Evolutionary conservation across 1,139 yeast genomes (phyloP).

Genomic region (Zhuliangozyma blackwelliae): DNA sequence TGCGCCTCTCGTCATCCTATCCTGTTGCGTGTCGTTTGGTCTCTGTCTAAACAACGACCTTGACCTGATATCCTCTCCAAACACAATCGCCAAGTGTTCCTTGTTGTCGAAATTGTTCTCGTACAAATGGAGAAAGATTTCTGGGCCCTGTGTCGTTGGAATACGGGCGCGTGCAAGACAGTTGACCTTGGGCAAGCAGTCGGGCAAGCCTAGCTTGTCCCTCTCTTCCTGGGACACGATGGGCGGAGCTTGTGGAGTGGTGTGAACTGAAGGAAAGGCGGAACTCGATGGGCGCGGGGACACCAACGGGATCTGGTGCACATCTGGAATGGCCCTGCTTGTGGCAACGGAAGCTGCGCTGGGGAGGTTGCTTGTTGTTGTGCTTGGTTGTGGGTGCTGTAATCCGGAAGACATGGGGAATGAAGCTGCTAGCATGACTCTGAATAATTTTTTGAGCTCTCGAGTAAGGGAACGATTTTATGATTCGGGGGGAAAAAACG

Average conservation of each 20-base stretch:
- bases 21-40: constrained; percentile 77
- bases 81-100: constrained; percentile 95
- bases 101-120: constrained; percentile 81
- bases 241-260: constrained; percentile 11
- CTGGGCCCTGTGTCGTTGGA: constrained; percentile 92
- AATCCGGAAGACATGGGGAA: constrained; percentile 1
- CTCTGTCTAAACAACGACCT: constrained; percentile 61
- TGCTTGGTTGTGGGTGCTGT: constrained; percentile 4
- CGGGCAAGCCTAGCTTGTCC: constrained; percentile 22
- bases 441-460: neutral
- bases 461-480: neutral
- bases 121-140: constrained; percentile 86
- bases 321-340: constrained; percentile 2
- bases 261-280: constrained; percentile 3
- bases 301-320: constrained; percentile 12
- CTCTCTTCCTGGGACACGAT: constrained; percentile 11
- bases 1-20: constrained; percentile 96
- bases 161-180: constrained; percentile 92
- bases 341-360: too few relatives aligned
- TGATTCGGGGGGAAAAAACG: too few relatives aligned
- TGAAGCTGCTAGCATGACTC: neutral
- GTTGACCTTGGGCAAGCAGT: constrained; percentile 58
- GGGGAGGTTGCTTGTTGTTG: neutral
- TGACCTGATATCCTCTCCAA: constrained; percentile 88
- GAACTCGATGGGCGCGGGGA: constrained; percentile 11